Percentiles rank a stretch among this genome's conserved stretches.
phyloP scores from a whole-genome alignment of 306 rosid genomes.

The Vigna trinervia region DNA sequence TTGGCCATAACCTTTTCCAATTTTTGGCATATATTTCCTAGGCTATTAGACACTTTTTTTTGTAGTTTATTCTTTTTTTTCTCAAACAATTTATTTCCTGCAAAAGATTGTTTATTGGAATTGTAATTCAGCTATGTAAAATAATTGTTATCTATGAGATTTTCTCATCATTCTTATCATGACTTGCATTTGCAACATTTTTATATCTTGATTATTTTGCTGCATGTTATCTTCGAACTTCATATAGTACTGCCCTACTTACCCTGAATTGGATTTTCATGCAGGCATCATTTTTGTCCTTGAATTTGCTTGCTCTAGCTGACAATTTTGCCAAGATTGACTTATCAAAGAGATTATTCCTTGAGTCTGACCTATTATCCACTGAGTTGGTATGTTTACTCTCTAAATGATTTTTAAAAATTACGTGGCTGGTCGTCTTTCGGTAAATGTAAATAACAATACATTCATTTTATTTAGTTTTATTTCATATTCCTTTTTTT shows the following conservation, averaged over 20 bases:
- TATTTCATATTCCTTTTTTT: conserved; percentile 11
- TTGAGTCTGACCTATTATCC: conserved; percentile 74
- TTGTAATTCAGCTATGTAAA: conserved; percentile 3
- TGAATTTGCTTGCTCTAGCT: conserved; percentile 78
- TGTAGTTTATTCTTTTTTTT: neutral
- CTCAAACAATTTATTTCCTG: neutral
- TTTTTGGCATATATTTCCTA: neutral
- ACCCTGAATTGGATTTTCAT: conserved; percentile 36
- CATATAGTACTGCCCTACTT: conserved; percentile 26
- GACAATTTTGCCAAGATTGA: conserved; percentile 71
- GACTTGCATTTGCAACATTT: neutral
- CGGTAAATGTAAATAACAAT: conserved; percentile 8
- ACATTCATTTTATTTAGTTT: neutral
- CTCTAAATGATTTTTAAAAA: conserved; percentile 34
- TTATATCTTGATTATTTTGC: conserved; percentile 11
- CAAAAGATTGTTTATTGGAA: conserved; percentile 6
- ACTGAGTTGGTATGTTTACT: conserved; percentile 71
- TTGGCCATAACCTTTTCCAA: neutral
- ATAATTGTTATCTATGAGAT: neutral
- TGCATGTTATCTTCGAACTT: conserved; percentile 13
- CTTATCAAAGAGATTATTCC: conserved; percentile 75
- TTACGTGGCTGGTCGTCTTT: conserved; percentile 23
- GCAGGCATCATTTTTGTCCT: conserved; percentile 79
- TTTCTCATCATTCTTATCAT: conserved; percentile 26
- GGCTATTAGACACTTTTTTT: neutral